Conservation (phyloP, 306 rosid genomes). For the Chamaecrista fasciculata region DNA sequence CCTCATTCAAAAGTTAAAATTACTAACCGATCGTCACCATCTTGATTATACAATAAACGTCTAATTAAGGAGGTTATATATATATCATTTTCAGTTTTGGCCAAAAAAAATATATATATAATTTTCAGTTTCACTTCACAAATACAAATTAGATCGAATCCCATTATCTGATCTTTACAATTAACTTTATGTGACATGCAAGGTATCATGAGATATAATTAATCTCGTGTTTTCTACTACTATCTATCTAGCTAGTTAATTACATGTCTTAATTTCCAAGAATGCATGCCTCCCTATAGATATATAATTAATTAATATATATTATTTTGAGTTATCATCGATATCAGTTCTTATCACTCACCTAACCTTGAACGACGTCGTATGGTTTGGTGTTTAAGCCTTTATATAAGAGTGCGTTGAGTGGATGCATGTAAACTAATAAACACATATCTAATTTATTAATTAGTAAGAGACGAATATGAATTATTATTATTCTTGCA, state of each 20-base stretch:
- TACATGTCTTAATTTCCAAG: conserved; percentile 43
- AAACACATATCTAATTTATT: neutral
- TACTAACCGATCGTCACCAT: too few species aligned
- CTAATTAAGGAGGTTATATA: conserved; percentile 21
- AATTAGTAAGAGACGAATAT: conserved; percentile 28
- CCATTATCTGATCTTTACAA: neutral
- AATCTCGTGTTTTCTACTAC: neutral
- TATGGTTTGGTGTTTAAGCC: conserved; percentile 39
- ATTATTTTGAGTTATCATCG: too few species aligned
- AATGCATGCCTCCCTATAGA: too few species aligned
- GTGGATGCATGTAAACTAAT: conserved; percentile 34
- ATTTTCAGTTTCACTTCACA: too few species aligned
- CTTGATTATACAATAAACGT: too few species aligned
- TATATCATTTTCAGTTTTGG: too few species aligned
- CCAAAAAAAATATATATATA: too few species aligned
- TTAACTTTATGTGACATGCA: conserved; percentile 66
- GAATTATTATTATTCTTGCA: too few species aligned
- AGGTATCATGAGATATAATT: conserved; percentile 34
- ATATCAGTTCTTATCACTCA: conserved; percentile 47
- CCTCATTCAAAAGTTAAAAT: too few species aligned
- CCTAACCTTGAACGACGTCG: conserved; percentile 79
- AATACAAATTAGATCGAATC: too few species aligned
- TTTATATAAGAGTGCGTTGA: conserved; percentile 66
- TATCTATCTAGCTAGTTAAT: too few species aligned
- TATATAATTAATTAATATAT: too few species aligned